These are phyloP conservation scores for Chaetomium strumarium DNA, from an alignment of 2,329 filamentous ascomycete genomes.

Conservation along the genomic window DNA sequence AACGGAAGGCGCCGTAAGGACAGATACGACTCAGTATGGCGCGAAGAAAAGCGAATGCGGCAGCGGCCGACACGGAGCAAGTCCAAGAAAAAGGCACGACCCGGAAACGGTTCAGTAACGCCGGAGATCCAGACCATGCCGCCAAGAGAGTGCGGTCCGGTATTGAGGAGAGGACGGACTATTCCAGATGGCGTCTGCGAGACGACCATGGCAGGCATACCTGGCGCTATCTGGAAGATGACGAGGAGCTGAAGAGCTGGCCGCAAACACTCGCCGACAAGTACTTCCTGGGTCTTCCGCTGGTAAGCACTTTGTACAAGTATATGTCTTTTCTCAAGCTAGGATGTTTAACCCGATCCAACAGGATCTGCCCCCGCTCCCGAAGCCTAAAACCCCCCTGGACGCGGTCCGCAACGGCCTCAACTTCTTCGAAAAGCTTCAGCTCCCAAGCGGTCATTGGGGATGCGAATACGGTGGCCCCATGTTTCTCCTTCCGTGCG, in stretches of 20 bases:
- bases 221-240: constrained; percentile 84
- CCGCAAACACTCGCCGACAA: constrained; percentile 87
- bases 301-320: constrained; percentile 46
- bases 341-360: background rate
- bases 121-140: constrained; percentile 28
- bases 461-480: constrained; percentile 96
- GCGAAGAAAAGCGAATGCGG: constrained; percentile 16
- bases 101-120: constrained; percentile 41
- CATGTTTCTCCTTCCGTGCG: constrained; percentile 86
- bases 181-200: constrained; percentile 73
- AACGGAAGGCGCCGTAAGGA: background rate
- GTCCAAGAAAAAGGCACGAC: constrained; percentile 19
- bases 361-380: constrained; percentile 71
- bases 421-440: constrained; percentile 81
- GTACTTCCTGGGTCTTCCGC: constrained; percentile 73
- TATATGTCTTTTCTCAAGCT: background rate
- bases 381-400: constrained; percentile 64
- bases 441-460: constrained; percentile 88
- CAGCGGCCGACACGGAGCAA: constrained; percentile 7
- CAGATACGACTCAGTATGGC: constrained; percentile 15
- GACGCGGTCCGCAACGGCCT: constrained; percentile 78
- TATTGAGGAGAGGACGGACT: constrained; percentile 63
- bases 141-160: constrained; percentile 43
- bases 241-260: constrained; percentile 66
- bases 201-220: constrained; percentile 82